Percentiles rank a stretch among this genome's conserved stretches.
These are phyloP conservation scores for Saccharum hybrid DNA, from an alignment of 202 grass and related monocot genomes.

Conservation along the genomic window DNA sequence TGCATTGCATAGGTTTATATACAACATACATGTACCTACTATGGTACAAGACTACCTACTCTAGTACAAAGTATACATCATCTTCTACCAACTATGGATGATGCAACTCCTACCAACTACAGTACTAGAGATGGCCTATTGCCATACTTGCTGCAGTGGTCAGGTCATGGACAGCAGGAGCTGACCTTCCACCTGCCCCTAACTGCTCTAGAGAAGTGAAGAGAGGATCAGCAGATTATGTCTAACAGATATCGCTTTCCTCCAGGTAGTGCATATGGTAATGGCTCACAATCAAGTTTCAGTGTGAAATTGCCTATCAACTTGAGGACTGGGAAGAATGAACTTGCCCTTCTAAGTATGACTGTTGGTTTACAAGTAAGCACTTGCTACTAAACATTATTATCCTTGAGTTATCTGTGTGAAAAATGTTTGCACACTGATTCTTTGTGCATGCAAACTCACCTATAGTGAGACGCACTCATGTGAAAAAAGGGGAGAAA, in stretches of 20 bases:
- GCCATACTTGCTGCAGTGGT: no score
- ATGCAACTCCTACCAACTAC: no score
- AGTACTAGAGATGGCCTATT: no score
- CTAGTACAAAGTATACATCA: no score
- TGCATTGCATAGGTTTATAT: no score
- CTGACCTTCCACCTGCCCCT: no score
- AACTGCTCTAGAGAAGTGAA: no score
- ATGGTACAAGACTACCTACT: no score
- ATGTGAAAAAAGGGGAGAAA: conserved; percentile 16
- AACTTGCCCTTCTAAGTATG: conserved; percentile 89
- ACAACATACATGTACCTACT: no score
- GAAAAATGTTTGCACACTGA: conserved; percentile 15
- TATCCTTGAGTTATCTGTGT: conserved; percentile 23
- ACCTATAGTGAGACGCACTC: neutral
- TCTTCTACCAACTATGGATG: no score
- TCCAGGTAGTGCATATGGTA: conserved; percentile 79
- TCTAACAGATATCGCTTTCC: conserved; percentile 38
- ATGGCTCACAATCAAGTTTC: conserved; percentile 70
- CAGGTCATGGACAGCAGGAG: no score
- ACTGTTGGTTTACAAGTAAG: conserved; percentile 95
- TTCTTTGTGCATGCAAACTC: conserved; percentile 30
- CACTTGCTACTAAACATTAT: neutral
- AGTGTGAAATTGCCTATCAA: conserved; percentile 55
- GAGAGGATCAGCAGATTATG: no score
- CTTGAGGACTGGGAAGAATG: conserved; percentile 69